These are phyloP conservation scores for Fusarium ambrosium DNA, from an alignment of 2,329 filamentous ascomycete species.

Conservation along the genomic window DNA sequence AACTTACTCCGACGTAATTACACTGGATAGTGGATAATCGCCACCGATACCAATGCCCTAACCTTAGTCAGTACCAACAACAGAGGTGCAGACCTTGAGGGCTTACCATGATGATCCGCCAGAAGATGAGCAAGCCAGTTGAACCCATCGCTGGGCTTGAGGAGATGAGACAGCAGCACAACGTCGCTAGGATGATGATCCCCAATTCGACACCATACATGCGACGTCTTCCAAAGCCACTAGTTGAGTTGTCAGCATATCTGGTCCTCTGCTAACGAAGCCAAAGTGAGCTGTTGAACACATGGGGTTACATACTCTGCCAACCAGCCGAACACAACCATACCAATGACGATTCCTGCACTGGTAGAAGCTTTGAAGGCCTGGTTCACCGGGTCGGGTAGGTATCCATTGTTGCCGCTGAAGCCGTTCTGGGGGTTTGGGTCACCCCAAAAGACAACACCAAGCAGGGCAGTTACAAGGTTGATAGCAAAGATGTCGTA, in stretches of 20 bases:
- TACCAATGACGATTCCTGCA: conserved; percentile 82
- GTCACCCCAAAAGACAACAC: conserved; percentile 80
- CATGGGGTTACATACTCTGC: conserved; percentile 67
- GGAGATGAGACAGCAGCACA: conserved; percentile 75
- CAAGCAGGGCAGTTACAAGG: conserved; percentile 77
- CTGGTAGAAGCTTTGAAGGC: conserved; percentile 87
- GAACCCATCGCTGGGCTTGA: conserved; percentile 71
- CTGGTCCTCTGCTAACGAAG: not conserved
- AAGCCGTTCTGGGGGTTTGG: conserved; percentile 58
- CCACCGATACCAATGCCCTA: conserved; percentile 81
- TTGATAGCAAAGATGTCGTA: conserved; percentile 88
- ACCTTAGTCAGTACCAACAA: conserved; percentile 24
- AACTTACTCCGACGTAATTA: conserved; percentile 81
- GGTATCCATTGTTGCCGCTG: conserved; percentile 66
- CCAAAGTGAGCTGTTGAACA: not conserved
- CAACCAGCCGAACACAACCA: conserved; percentile 81
- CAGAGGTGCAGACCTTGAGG: not conserved
- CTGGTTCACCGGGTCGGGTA: conserved; percentile 76
- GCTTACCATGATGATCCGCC: conserved; percentile 78
- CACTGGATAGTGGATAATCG: conserved; percentile 81
- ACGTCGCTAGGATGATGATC: conserved; percentile 78
- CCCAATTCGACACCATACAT: conserved; percentile 87
- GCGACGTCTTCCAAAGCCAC: conserved; percentile 77
- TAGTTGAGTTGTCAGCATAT: conserved; percentile 38
- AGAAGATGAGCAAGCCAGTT: conserved; percentile 76